Conservation (phyloP, 1,284 basidiomycete species). For the Trichosporon sp. region DNA sequence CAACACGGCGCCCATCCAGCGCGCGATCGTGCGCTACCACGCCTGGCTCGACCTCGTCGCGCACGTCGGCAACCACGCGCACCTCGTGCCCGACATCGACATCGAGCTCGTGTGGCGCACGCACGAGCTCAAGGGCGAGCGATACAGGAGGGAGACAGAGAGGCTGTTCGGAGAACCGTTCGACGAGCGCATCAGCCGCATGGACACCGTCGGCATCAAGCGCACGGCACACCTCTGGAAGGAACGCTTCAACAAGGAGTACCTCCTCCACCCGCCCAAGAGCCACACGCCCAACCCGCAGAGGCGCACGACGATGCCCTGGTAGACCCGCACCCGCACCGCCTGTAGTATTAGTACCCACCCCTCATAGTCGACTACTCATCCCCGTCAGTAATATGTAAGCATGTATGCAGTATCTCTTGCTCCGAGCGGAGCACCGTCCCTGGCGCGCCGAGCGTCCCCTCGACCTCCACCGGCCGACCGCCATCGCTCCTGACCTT, state of each 20-base stretch:
- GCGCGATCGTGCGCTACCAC: slow-evolving; percentile 38
- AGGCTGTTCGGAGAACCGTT: slow-evolving; percentile 24
- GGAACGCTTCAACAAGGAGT: slow-evolving; percentile 25
- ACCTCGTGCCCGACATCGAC: slow-evolving; percentile 32
- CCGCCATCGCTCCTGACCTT: too few relatives aligned
- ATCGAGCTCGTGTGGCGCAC: slow-evolving; percentile 49
- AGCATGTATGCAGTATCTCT: background rate
- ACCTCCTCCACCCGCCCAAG: slow-evolving; percentile 11
- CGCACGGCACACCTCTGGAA: slow-evolving; percentile 28
- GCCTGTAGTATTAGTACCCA: background rate
- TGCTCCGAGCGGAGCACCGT: too few relatives aligned
- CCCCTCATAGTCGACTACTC: background rate
- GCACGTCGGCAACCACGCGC: slow-evolving; percentile 14
- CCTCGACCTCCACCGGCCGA: too few relatives aligned
- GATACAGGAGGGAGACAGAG: slow-evolving; percentile 30
- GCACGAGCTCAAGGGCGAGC: slow-evolving; percentile 37
- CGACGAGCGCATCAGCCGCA: slow-evolving; percentile 8
- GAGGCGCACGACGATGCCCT: background rate
- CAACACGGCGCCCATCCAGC: slow-evolving; percentile 16
- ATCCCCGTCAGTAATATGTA: background rate
- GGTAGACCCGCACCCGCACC: background rate
- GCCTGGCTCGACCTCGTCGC: slow-evolving; percentile 41
- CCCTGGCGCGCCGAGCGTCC: too few relatives aligned
- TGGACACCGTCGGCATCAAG: slow-evolving; percentile 25
- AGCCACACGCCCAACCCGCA: background rate